phyloP scores from a whole-genome alignment of 2,329 filamentous ascomycete genomes.

The Colletotrichum spaethianum region DNA sequence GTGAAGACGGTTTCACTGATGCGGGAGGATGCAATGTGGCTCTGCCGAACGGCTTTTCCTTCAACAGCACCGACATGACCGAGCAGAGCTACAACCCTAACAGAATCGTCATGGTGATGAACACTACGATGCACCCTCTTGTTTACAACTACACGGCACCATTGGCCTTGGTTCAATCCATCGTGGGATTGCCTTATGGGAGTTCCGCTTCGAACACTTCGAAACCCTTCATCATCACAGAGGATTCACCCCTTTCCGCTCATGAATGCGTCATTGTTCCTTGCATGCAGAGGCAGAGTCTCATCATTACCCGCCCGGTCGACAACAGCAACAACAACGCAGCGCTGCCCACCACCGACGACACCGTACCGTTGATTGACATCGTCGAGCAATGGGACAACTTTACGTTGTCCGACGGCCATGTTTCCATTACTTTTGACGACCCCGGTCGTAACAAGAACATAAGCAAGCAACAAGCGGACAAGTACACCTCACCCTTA shows the following conservation, averaged over 20 bases:
- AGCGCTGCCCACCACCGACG: neutral
- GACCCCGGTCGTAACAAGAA: neutral
- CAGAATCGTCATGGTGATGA: conserved; percentile 22
- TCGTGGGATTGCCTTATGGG: neutral
- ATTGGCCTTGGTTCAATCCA: conserved; percentile 27
- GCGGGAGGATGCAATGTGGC: neutral
- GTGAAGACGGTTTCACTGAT: neutral
- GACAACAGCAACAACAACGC: neutral
- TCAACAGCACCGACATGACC: neutral
- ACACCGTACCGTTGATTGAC: neutral
- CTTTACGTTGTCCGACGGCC: neutral
- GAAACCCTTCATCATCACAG: neutral
- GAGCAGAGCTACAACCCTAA: neutral
- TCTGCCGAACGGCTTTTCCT: neutral
- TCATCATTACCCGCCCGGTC: neutral
- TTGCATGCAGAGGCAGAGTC: neutral
- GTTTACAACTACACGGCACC: conserved; percentile 23
- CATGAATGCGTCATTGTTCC: neutral
- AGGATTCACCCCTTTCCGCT: neutral
- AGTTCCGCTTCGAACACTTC: neutral
- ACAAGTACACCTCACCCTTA: neutral
- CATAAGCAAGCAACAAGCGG: neutral
- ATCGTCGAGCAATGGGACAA: neutral
- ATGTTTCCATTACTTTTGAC: neutral
- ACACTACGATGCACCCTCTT: conserved; percentile 10